Base-by-base conservation (phyloP, 495 filamentous ascomycete genomes). In the Aspergillus kassunensis region DNA sequence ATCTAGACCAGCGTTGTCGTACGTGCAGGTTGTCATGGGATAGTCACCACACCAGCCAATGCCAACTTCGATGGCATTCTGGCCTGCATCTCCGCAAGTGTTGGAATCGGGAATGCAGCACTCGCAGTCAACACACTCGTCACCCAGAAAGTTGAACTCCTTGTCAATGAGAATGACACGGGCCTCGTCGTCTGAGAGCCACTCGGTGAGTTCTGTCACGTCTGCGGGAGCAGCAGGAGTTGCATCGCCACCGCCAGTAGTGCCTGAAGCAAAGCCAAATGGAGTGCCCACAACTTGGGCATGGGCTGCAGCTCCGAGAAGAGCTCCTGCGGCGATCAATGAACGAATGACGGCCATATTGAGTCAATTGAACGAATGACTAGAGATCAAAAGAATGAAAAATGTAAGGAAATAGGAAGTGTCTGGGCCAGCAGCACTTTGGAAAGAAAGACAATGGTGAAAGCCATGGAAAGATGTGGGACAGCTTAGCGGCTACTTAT, bases 211-310 rank as follows among this genome's bases (percentile, higher is more conserved):
- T 62, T 79, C 57, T 13, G 59, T 46, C 36, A 63, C 76, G 15
- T 67, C 65, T 18, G 54, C 69, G 6, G 76, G 77, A 19, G 71
- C 65, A 2, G 65, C 73, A 11, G 75, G 58, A 20, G 68, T 62
- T 5, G 74, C 75, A 59, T 57, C 59, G 49, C 75, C 74, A 63
- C 78, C 78, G 54, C 78, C 78, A 10, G 77, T 80, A 11, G 69
- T 67, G 13, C 71, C 71, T 42, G 62, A 68, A 29, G 73, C 76
- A 54, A 78, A 77, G 25, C 77, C 77, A 11, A 73, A 65, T 1
- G 76, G 61, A 4, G 63, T 63, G 16, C 74, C 73, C 4, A 57
- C 56, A 10, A 76, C 73, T 62, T 33, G 59, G 40, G 62, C 62
- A 8, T 51, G 47, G 23, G 55, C 54, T 33, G 54, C 53, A 18